Base-by-base conservation (phyloP, 2,329 filamentous ascomycete genomes). In the Sordariomycetes sp. region DNA sequence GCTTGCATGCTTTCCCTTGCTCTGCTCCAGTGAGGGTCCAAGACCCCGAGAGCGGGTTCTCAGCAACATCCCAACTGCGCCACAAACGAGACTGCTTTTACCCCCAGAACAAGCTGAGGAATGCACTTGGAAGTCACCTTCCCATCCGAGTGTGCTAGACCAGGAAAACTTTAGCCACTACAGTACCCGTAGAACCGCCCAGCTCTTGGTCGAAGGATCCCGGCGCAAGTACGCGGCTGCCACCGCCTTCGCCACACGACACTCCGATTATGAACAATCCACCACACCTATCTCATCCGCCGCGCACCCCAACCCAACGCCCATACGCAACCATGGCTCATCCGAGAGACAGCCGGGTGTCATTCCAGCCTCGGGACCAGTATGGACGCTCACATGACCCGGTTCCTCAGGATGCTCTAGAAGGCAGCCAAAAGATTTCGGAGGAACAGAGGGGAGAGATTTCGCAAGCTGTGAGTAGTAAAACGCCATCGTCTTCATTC, bases 401-500 rank as follows among this genome's bases (percentile, higher is more conserved):
- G 35, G 53, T 45, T 45, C 45, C 56, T 24, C 56, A 58, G 17
- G 56, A 58, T 34, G 36, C 52, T 3, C 17, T 55, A 10, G 61
- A 61, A 22, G 52, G 53, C 10, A 54, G 56, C 13, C 61, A 61
- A 25, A 62, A 61, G 54, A 57, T 62, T 28, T 58, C 61, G 15
- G 61, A 62, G 25, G 61, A 62, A 24, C 61, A 62, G 35, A 54
- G 59, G n/a, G 59, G 58, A 13, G 61, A 62, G 48, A 61, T 62
- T 24, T 57, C 58, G 20, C 61, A 62, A 56, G 61, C 61, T 32
- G 61, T 62, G 53, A 24, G 61, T 62, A 20, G 4, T 48, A 4
- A 17, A 10, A 7, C 22, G 7, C 20, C 8, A 32, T 32, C 28
- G 28, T 7, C 15, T 5, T 22, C 15, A 7, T 17, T 53, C 32